A percentile compares a stretch with the other conserved stretches of the same genome.
Evolutionary conservation across 2,329 filamentous ascomycete genomes (phyloP).

Genomic region (Neonectria sp.): DNA sequence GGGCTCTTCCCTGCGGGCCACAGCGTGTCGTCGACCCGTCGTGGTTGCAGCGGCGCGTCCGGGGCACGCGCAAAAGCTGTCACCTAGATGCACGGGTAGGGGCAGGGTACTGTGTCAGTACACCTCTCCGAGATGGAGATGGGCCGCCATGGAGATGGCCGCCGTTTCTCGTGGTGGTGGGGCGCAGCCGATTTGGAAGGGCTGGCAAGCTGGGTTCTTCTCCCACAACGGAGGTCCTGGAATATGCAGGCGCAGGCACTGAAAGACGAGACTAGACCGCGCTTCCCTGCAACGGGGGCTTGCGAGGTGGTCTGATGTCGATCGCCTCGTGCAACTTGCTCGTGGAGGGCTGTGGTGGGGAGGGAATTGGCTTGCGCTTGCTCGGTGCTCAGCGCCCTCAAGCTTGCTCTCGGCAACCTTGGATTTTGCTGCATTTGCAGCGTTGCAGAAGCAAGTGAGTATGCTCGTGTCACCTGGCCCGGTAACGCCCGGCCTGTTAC

Average conservation of each 20-base stretch:
- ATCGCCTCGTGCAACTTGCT: slow-evolving; percentile 44
- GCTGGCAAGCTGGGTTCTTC: neutral
- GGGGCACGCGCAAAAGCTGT: neutral
- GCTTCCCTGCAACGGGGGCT: slow-evolving; percentile 40
- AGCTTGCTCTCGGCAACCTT: slow-evolving; percentile 30
- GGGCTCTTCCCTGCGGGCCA: slow-evolving; percentile 29
- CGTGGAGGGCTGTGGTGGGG: slow-evolving; percentile 29
- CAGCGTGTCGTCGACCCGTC: slow-evolving; percentile 12
- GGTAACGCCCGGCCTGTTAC: slow-evolving; percentile 25
- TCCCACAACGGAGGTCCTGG: slow-evolving; percentile 27
- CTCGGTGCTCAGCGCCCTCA: neutral
- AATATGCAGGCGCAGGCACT: slow-evolving; percentile 28
- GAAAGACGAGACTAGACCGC: slow-evolving; percentile 41
- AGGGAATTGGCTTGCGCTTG: neutral
- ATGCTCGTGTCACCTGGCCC: slow-evolving; percentile 23
- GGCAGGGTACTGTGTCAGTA: slow-evolving; percentile 14
- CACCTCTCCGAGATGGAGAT: neutral
- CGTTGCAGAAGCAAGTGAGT: slow-evolving; percentile 7
- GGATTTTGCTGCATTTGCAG: slow-evolving; percentile 22
- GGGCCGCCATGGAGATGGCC: slow-evolving; percentile 5
- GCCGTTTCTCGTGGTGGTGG: slow-evolving; percentile 20
- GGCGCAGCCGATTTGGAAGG: slow-evolving; percentile 18
- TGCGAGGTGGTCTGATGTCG: slow-evolving; percentile 48
- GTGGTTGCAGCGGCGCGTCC: slow-evolving; percentile 6
- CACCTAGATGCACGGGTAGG: slow-evolving; percentile 1